phyloP scores from a whole-genome alignment of 495 filamentous ascomycete species.

The Amphirosellinia nigrospora region DNA sequence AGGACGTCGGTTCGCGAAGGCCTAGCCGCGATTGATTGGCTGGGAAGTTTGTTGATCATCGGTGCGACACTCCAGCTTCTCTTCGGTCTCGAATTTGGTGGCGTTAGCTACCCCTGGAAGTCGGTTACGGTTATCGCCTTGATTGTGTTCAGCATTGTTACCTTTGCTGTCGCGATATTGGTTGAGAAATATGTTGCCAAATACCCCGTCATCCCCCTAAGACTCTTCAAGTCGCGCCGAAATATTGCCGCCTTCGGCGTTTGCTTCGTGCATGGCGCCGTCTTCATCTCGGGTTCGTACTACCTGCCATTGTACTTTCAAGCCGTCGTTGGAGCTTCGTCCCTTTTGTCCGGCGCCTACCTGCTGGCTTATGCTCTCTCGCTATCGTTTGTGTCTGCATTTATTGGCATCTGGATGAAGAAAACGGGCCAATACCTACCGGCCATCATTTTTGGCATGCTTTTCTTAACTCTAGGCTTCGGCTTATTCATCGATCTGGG shows the following conservation, averaged over 20 bases:
- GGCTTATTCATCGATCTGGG: constrained; percentile 66
- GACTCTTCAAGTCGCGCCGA: constrained; percentile 67
- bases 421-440: constrained; percentile 65
- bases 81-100: constrained; percentile 78
- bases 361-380: constrained; percentile 73
- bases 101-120: constrained; percentile 71
- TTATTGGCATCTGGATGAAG: constrained; percentile 70
- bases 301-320: constrained; percentile 79
- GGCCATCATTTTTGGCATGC: constrained; percentile 61
- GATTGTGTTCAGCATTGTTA: constrained; percentile 71
- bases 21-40: constrained; percentile 75
- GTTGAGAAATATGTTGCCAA: constrained; percentile 72
- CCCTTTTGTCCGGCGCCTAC: constrained; percentile 78
- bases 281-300: constrained; percentile 74
- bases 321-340: constrained; percentile 69
- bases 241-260: constrained; percentile 63
- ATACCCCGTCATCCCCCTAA: constrained; percentile 76
- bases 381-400: constrained; percentile 66
- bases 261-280: constrained; percentile 67
- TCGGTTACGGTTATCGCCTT: constrained; percentile 77
- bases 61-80: constrained; percentile 79
- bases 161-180: constrained; percentile 64
- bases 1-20: constrained; percentile 70
- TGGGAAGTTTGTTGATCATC: constrained; percentile 69
- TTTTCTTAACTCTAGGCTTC: constrained; percentile 63